These are phyloP conservation scores for Aspergillus ustus DNA, from an alignment of 2,329 filamentous ascomycete species.

Conservation along the genomic window DNA sequence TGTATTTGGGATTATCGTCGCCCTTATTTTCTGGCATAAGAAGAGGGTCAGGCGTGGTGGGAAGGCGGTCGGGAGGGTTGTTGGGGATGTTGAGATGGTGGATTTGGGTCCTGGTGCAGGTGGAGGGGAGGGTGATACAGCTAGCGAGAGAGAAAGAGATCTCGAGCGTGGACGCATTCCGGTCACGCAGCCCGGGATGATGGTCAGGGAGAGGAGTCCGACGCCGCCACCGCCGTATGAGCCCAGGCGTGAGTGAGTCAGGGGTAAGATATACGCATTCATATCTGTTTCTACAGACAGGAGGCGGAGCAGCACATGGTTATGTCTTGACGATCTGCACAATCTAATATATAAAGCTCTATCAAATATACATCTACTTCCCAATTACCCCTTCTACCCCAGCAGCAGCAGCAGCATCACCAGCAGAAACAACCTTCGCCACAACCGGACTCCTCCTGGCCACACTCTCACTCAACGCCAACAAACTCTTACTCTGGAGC, in stretches of 20 bases:
- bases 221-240: neutral
- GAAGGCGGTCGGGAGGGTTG: neutral
- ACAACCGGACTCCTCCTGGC: no score
- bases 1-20: neutral
- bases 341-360: no score
- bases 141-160: neutral
- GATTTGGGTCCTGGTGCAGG: neutral
- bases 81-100: neutral
- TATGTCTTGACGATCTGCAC: no score
- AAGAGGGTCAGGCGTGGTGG: neutral
- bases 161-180: neutral
- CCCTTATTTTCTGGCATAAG: neutral
- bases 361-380: no score
- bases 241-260: no score
- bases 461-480: conserved; percentile 20
- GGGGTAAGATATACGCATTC: no score
- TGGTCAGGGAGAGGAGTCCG: neutral
- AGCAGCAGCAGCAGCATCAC: no score
- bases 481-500: conserved; percentile 40
- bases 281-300: no score
- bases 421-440: no score
- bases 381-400: no score
- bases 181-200: neutral
- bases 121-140: neutral
- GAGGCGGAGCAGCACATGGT: no score